Evolutionary conservation across 2,329 filamentous ascomycete genomes (phyloP).

Genomic region (Alternaria arbusti): DNA sequence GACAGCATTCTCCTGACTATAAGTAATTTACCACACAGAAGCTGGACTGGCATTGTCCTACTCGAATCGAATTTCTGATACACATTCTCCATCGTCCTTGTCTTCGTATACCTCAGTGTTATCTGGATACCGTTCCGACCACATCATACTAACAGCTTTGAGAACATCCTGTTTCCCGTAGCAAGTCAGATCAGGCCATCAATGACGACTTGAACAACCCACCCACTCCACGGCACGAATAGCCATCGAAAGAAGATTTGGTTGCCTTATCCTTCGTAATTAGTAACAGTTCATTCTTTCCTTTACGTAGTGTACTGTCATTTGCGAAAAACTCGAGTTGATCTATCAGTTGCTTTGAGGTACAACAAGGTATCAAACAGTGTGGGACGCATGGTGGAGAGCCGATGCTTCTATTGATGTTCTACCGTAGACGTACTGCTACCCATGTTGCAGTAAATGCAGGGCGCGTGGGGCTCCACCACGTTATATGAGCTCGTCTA

Average conservation of each 20-base stretch:
- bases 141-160: fast-evolving
- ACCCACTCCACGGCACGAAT: not conserved
- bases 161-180: not conserved
- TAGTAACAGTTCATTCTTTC: not conserved
- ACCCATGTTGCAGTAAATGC: constrained; percentile 6
- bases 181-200: not conserved
- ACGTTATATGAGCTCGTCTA: constrained; percentile 18
- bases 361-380: not conserved
- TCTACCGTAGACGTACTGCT: constrained; percentile 16
- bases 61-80: not conserved
- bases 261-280: not conserved
- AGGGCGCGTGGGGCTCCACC: constrained; percentile 20
- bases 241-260: not conserved
- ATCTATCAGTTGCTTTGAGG: not conserved
- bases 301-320: not conserved
- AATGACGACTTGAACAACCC: not conserved
- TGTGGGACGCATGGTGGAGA: constrained; percentile 13
- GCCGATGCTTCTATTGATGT: constrained; percentile 22
- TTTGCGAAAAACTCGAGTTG: not conserved
- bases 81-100: not conserved
- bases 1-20: not conserved
- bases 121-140: not conserved
- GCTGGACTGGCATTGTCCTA: not conserved
- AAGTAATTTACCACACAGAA: not conserved
- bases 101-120: not conserved